phyloP scores from a whole-genome alignment of 2,329 filamentous ascomycete genomes.

The Penicillium frequentans region DNA sequence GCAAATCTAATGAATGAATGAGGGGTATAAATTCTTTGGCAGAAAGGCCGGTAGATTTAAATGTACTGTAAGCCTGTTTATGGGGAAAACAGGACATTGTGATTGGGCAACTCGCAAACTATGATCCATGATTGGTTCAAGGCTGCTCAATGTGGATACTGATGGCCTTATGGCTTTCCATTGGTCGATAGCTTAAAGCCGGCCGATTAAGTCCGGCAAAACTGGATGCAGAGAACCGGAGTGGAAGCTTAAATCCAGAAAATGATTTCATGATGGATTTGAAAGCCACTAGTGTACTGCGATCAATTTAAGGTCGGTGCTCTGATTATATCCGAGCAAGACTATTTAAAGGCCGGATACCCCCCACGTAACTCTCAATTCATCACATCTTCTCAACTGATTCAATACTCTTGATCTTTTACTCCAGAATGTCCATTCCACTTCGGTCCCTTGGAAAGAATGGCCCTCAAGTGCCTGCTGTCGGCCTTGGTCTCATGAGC shows the following conservation, averaged over 20 bases:
- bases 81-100: not conserved
- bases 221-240: not conserved
- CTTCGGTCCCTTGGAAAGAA: slow-evolving; percentile 15
- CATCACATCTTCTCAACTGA: not conserved
- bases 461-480: slow-evolving; percentile 20
- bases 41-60: not conserved
- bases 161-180: not conserved
- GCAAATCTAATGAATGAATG: not conserved
- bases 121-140: not conserved
- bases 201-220: not conserved
- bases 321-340: not conserved
- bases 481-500: slow-evolving; percentile 28
- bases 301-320: too few species aligned
- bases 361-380: not conserved
- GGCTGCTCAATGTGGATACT: not conserved
- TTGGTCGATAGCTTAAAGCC: not conserved
- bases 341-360: slow-evolving; percentile 8
- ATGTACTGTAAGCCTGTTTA: too few species aligned
- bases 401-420: not conserved
- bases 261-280: not conserved
- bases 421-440: slow-evolving; percentile 2
- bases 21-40: not conserved
- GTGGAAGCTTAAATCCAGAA: not conserved
- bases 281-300: too few species aligned
- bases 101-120: slow-evolving; percentile 14